Percentiles rank a stretch among this genome's conserved stretches.
Conservation (phyloP, 148 eudicot species). For the Amaranthus cruentus region DNA sequence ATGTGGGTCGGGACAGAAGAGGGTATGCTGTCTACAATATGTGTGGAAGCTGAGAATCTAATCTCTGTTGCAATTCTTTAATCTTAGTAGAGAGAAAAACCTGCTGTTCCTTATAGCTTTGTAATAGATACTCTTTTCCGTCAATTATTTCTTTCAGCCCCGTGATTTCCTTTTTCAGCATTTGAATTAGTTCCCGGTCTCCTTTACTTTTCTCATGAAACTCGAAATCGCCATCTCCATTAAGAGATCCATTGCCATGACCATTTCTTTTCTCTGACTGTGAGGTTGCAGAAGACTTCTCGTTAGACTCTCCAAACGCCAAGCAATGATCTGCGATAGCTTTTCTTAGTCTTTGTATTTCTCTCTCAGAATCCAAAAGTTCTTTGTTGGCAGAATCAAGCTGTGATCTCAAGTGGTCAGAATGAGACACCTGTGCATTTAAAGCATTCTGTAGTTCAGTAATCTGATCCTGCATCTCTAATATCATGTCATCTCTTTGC, state of each 20-base stretch:
- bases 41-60: conserved; percentile 87
- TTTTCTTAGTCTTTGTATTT: conserved; percentile 86
- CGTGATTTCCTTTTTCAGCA: conserved; percentile 66
- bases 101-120: conserved; percentile 85
- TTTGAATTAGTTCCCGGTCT: conserved; percentile 56
- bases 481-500: conserved; percentile 84
- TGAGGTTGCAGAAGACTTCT: conserved; percentile 40
- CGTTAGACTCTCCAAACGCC: conserved; percentile 40
- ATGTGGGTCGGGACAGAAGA: background rate
- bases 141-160: conserved; percentile 80
- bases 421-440: conserved; percentile 55
- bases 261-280: conserved; percentile 53
- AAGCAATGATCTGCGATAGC: conserved; percentile 86
- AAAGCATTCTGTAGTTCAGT: conserved; percentile 70
- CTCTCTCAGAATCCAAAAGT: conserved; percentile 77
- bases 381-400: conserved; percentile 77
- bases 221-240: conserved; percentile 42
- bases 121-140: conserved; percentile 74
- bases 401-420: conserved; percentile 65
- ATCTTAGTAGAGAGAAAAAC: conserved; percentile 68
- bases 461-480: conserved; percentile 97
- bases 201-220: conserved; percentile 34
- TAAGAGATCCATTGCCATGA: conserved; percentile 47
- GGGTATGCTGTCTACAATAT: conserved; percentile 51
- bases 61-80: conserved; percentile 78